Evolutionary conservation across 805 yeast species (phyloP).

Genomic region (Ogataea kodamae): DNA sequence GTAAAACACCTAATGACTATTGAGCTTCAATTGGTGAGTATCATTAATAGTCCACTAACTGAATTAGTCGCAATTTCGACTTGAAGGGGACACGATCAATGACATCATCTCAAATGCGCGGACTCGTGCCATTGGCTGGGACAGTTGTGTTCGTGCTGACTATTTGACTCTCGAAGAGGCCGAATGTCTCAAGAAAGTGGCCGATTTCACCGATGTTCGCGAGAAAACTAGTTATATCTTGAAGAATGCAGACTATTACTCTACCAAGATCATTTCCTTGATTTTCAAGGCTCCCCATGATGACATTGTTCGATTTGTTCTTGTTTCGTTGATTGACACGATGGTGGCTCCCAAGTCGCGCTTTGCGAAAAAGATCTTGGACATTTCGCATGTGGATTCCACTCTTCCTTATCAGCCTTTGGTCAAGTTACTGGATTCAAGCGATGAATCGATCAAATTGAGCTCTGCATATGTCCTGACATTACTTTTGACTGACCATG

Average conservation of each 20-base stretch:
- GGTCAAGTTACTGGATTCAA: slow-evolving; percentile 45
- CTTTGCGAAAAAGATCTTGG: slow-evolving; percentile 34
- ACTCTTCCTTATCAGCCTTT: slow-evolving; percentile 54
- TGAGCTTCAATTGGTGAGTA: slow-evolving; percentile 25
- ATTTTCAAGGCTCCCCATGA: slow-evolving; percentile 52
- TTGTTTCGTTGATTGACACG: slow-evolving; percentile 61
- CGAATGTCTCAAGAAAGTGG: slow-evolving; percentile 33
- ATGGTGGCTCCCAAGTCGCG: slow-evolving; percentile 32
- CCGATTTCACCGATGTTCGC: slow-evolving; percentile 35
- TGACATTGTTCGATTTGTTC: slow-evolving; percentile 62
- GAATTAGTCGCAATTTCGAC: slow-evolving; percentile 35
- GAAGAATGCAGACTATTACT: slow-evolving; percentile 47
- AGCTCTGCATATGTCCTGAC: slow-evolving; percentile 54
- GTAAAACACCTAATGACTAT: slow-evolving; percentile 19
- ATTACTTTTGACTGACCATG: slow-evolving; percentile 38
- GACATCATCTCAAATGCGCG: slow-evolving; percentile 67
- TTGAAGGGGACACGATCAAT: slow-evolving; percentile 65
- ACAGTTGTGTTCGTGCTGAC: slow-evolving; percentile 75
- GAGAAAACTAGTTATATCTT: slow-evolving; percentile 41
- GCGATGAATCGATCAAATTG: slow-evolving; percentile 55
- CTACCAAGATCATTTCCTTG: slow-evolving; percentile 51
- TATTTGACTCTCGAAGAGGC: slow-evolving; percentile 69
- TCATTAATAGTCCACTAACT: too few relatives aligned
- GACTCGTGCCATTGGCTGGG: slow-evolving; percentile 88
- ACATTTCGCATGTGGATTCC: slow-evolving; percentile 38